Conservation (phyloP, 345 rosid genomes). For the Populus nigra region DNA sequence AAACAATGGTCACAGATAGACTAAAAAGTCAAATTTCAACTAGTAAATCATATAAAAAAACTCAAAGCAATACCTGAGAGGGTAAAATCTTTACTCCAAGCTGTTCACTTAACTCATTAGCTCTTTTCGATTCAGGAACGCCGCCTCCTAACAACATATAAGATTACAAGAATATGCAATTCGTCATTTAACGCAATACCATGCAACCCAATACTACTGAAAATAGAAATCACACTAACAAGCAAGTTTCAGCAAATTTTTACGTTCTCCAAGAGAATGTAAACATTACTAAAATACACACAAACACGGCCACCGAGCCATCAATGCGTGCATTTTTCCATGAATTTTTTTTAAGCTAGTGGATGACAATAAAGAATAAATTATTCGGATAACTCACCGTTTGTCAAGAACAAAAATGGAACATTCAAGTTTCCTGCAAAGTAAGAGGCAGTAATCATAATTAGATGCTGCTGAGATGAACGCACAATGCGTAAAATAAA, state of each 20-base stretch:
- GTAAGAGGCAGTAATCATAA: conserved; percentile 5
- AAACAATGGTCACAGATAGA: conserved; percentile 6
- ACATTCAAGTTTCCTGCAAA: conserved; percentile 38
- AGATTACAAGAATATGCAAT: neutral
- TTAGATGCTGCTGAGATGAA: neutral
- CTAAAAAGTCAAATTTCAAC: neutral
- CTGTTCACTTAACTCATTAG: conserved; percentile 39
- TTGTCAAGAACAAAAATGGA: conserved; percentile 49
- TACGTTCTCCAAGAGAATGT: neutral
- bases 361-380: neutral
- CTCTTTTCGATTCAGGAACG: conserved; percentile 42
- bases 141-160: conserved; percentile 44
- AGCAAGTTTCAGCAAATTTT: neutral
- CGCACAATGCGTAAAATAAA: neutral
- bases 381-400: conserved; percentile 32
- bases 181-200: neutral
- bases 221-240: neutral
- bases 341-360: neutral
- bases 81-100: conserved; percentile 41
- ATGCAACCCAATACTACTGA: neutral
- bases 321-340: neutral
- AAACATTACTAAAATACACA: neutral
- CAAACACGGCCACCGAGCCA: neutral
- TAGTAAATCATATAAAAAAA: neutral
- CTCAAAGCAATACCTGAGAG: conserved; percentile 33